phyloP scores from a whole-genome alignment of 257 asterid species.

The Haberlea rhodopensis region DNA sequence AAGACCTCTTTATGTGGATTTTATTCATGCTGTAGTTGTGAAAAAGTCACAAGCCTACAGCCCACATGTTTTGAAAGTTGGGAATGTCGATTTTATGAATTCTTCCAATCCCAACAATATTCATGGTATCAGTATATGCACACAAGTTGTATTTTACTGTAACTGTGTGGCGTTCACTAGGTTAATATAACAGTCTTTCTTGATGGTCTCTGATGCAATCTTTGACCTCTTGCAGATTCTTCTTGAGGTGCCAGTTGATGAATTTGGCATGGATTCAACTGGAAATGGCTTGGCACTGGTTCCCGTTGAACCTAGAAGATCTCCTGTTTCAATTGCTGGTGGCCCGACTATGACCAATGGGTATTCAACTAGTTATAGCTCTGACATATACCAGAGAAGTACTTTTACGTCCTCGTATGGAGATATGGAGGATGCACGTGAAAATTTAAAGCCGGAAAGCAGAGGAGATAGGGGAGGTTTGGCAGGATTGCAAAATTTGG shows the following conservation, averaged over 20 bases:
- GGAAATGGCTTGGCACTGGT: slow-evolving; percentile 84
- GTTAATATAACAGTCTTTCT: background rate
- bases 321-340: slow-evolving; percentile 80
- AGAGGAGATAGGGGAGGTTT: slow-evolving; percentile 75
- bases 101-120: background rate
- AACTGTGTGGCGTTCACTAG: background rate
- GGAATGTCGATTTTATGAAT: background rate
- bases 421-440: slow-evolving; percentile 60
- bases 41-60: background rate
- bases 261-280: slow-evolving; percentile 65
- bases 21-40: background rate
- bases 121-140: background rate
- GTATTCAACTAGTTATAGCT: slow-evolving; percentile 47
- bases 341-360: slow-evolving; percentile 91
- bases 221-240: slow-evolving; percentile 58
- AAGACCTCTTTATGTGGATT: background rate
- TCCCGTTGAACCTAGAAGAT: slow-evolving; percentile 74
- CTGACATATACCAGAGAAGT: slow-evolving; percentile 47
- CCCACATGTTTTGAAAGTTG: background rate
- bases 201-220: slow-evolving; percentile 11
- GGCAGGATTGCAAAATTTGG: slow-evolving; percentile 93
- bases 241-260: slow-evolving; percentile 68
- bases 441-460: slow-evolving; percentile 38
- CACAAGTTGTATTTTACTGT: background rate
- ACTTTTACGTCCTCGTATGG: slow-evolving; percentile 47